These are phyloP conservation scores for Nidula niveotomentosa DNA, from an alignment of 1,284 basidiomycete genomes.

Conservation along the genomic window DNA sequence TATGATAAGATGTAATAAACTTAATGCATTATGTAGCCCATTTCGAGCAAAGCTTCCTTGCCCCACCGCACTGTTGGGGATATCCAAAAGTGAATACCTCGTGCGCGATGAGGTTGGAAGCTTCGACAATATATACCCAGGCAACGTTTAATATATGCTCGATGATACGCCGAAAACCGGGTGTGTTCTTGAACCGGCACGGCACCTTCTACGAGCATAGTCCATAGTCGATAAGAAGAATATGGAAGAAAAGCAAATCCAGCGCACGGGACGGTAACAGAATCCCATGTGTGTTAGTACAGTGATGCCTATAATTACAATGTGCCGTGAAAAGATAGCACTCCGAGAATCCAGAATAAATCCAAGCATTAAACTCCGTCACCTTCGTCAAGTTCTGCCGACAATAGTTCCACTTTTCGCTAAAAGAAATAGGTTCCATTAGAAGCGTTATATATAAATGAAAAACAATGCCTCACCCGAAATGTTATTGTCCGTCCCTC, in stretches of 20 bases:
- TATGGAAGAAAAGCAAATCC: no score
- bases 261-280: no score
- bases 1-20: no score
- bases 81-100: no score
- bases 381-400: conserved; percentile 60
- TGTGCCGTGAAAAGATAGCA: neutral
- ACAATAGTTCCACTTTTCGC: conserved; percentile 66
- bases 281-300: no score
- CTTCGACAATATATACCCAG: neutral
- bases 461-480: conserved; percentile 43
- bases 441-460: conserved; percentile 7
- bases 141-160: conserved; percentile 55
- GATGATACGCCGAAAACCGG: conserved; percentile 78
- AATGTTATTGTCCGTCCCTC: conserved; percentile 66
- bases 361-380: conserved; percentile 40
- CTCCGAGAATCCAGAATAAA: conserved; percentile 3
- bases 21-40: neutral
- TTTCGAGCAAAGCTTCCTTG: neutral
- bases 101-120: no score
- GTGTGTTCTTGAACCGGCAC: conserved; percentile 58
- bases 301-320: neutral
- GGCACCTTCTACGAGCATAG: conserved; percentile 82
- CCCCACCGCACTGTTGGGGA: no score
- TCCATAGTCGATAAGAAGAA: neutral
- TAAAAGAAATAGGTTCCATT: conserved; percentile 22